These are phyloP conservation scores for Didymosphaeria variabile DNA, from an alignment of 2,329 filamentous ascomycete species.

Conservation along the genomic window DNA sequence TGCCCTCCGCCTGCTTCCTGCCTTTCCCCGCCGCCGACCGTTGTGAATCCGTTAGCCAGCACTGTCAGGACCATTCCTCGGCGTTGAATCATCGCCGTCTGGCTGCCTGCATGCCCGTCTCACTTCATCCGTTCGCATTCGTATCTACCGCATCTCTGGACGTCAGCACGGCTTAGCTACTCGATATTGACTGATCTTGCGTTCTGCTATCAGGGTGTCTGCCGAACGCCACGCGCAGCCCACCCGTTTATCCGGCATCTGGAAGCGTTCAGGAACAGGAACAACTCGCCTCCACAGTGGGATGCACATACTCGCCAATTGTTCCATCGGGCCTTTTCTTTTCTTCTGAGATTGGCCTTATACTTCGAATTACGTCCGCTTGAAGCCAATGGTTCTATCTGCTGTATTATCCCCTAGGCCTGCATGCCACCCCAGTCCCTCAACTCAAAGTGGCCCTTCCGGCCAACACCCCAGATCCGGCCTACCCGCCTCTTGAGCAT, in stretches of 20 bases:
- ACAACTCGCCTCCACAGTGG: background rate
- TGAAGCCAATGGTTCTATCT: background rate
- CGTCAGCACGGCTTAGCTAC: constrained; percentile 7
- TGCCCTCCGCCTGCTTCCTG: constrained; percentile 2
- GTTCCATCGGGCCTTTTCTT: background rate
- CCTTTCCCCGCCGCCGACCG: constrained; percentile 1
- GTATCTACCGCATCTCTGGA: constrained; percentile 8
- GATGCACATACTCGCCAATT: background rate
- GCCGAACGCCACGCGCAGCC: constrained; percentile 3
- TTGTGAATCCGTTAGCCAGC: background rate
- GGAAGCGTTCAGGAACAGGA: background rate
- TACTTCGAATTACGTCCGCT: constrained; percentile 5
- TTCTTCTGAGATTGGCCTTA: background rate
- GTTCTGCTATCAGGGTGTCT: background rate
- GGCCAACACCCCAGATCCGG: constrained; percentile 10
- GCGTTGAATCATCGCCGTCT: background rate
- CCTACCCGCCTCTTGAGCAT: constrained; percentile 1
- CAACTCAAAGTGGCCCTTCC: background rate
- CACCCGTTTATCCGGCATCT: background rate
- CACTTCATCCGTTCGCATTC: background rate
- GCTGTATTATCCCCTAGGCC: background rate
- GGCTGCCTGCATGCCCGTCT: background rate
- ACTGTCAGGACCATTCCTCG: background rate
- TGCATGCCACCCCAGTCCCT: constrained; percentile 7
- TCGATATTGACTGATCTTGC: background rate